Conservation (phyloP, 1,284 basidiomycete species). For the Naganishia liquefaciens region DNA sequence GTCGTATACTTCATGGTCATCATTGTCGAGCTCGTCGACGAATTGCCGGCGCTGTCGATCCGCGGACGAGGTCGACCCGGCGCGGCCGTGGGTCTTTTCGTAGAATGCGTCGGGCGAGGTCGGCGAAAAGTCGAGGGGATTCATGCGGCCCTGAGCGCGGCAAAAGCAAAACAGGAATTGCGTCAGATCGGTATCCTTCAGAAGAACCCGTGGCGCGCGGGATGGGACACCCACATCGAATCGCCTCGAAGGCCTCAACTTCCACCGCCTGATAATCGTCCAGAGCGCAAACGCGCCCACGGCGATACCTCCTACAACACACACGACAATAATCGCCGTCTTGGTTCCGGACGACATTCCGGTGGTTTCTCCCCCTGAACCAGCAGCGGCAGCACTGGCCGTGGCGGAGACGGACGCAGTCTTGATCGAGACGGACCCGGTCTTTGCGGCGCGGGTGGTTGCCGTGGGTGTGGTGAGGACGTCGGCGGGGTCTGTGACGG, state of each 20-base stretch:
- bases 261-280: conserved; percentile 86
- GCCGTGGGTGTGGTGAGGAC: conserved; percentile 6
- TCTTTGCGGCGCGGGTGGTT: conserved; percentile 9
- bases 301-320: conserved; percentile 65
- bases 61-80: conserved; percentile 21
- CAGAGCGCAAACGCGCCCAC: conserved; percentile 69
- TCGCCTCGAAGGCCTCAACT: conserved; percentile 70
- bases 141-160: conserved; percentile 32
- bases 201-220: neutral
- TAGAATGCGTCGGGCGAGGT: conserved; percentile 22
- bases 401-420: conserved; percentile 16
- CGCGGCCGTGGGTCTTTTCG: conserved; percentile 26
- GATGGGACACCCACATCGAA: conserved; percentile 58
- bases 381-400: conserved; percentile 14
- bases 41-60: conserved; percentile 30
- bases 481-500: conserved; percentile 19
- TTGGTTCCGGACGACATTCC: conserved; percentile 48
- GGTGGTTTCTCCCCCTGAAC: conserved; percentile 16
- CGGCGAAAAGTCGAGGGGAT: conserved; percentile 31
- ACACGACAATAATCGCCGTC: conserved; percentile 65
- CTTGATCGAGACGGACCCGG: conserved; percentile 10
- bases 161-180: no score
- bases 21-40: conserved; percentile 31
- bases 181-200: neutral
- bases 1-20: conserved; percentile 3